Percentiles rank a stretch among this genome's conserved stretches.
These are phyloP conservation scores for Cephaloascus fragrans DNA, from an alignment of 805 yeast species.

Conservation along the genomic window DNA sequence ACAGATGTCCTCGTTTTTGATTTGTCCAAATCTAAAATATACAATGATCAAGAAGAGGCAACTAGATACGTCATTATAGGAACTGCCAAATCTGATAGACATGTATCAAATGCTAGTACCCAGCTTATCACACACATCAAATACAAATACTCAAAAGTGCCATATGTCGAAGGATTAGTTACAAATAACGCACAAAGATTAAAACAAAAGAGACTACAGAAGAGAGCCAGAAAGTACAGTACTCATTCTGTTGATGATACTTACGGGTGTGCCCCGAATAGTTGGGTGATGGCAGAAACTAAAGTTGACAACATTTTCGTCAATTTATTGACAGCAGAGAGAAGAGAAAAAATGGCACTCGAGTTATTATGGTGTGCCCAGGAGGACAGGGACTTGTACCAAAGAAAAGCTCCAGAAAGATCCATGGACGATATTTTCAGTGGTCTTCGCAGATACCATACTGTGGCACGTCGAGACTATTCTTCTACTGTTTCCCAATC, in stretches of 20 bases:
- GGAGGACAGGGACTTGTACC: slow-evolving; percentile 22
- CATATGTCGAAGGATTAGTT: slow-evolving; percentile 63
- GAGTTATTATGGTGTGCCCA: slow-evolving; percentile 56
- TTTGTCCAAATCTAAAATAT: slow-evolving; percentile 29
- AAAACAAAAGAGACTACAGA: slow-evolving; percentile 39
- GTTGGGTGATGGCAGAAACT: slow-evolving; percentile 80
- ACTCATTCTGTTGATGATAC: slow-evolving; percentile 43
- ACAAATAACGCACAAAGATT: slow-evolving; percentile 46
- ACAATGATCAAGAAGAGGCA: slow-evolving; percentile 13
- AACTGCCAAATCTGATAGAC: slow-evolving; percentile 71
- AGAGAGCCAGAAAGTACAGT: slow-evolving; percentile 45
- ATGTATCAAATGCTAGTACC: slow-evolving; percentile 59
- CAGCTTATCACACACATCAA: slow-evolving; percentile 53
- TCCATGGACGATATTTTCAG: slow-evolving; percentile 26
- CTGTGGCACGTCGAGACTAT: slow-evolving; percentile 7
- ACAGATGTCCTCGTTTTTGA: slow-evolving; percentile 57
- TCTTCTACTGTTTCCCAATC: neutral
- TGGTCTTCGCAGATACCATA: slow-evolving; percentile 37
- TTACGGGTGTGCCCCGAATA: slow-evolving; percentile 49
- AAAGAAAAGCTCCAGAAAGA: slow-evolving; percentile 7
- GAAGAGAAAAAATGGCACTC: slow-evolving; percentile 59
- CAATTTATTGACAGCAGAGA: slow-evolving; percentile 63
- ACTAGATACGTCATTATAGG: slow-evolving; percentile 41
- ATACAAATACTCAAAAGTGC: slow-evolving; percentile 30
- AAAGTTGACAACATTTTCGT: slow-evolving; percentile 51